Evolutionary conservation across 2,329 filamentous ascomycete genomes (phyloP).

Genomic region (Trichoderma cornu-damae): DNA sequence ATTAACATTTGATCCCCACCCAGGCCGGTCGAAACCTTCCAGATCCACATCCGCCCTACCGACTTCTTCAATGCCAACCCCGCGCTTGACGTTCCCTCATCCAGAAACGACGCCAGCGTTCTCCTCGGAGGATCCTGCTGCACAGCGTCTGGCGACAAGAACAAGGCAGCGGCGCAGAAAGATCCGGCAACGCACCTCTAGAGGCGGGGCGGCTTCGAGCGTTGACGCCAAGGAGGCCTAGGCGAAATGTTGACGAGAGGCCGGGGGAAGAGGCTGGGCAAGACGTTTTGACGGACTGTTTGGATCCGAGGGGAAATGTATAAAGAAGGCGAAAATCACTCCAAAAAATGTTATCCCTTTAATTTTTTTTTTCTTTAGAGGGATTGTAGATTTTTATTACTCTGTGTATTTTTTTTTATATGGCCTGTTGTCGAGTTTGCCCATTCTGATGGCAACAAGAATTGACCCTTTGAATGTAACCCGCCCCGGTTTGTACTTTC

Average conservation of each 20-base stretch:
- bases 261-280: constrained; percentile 6
- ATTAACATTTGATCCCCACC: not conserved
- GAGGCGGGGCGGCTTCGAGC: constrained; percentile 21
- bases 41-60: constrained; percentile 38
- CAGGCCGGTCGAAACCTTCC: constrained; percentile 46
- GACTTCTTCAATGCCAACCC: constrained; percentile 46
- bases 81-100: constrained; percentile 41
- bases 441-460: not conserved
- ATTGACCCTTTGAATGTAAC: not conserved
- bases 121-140: constrained; percentile 36
- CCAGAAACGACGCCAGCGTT: constrained; percentile 37
- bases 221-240: constrained; percentile 23
- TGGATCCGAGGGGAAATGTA: not conserved
- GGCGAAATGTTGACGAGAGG: constrained; percentile 20
- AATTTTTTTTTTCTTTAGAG: not conserved
- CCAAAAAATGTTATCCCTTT: no score
- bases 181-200: constrained; percentile 33
- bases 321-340: not conserved
- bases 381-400: not conserved
- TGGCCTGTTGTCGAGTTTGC: not conserved
- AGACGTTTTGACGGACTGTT: constrained; percentile 2
- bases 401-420: constrained; percentile 6
- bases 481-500: not conserved
- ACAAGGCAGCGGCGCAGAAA: constrained; percentile 26
- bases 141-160: constrained; percentile 3